phyloP scores from a whole-genome alignment of 2,329 filamentous ascomycete genomes.

The Epicoccum nigrum region DNA sequence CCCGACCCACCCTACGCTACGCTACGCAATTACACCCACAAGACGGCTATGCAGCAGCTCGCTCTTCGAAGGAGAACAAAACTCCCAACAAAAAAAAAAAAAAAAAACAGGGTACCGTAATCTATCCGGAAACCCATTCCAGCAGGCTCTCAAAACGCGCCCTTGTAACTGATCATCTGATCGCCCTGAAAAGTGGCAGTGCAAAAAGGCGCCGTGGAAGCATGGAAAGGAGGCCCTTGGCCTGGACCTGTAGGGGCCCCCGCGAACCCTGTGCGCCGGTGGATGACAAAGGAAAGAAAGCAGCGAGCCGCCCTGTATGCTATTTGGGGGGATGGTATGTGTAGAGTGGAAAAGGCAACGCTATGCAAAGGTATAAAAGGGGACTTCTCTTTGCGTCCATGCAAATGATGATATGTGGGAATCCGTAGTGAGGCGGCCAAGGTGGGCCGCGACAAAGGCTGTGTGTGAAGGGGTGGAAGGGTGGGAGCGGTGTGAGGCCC shows the following conservation, averaged over 20 bases:
- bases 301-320: slow-evolving; percentile 31
- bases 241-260: too few species aligned
- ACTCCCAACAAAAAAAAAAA: background rate
- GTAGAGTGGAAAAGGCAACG: slow-evolving; percentile 30
- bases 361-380: slow-evolving; percentile 47
- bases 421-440: background rate
- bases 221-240: slow-evolving; percentile 7
- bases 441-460: background rate
- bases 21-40: too few species aligned
- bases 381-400: slow-evolving; percentile 25
- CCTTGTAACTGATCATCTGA: too few species aligned
- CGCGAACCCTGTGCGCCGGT: slow-evolving; percentile 19
- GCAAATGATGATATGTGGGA: slow-evolving; percentile 15
- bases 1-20: too few species aligned
- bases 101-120: too few species aligned
- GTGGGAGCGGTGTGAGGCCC: too few species aligned
- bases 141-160: too few species aligned
- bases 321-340: slow-evolving; percentile 23
- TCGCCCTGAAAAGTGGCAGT: too few species aligned
- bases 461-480: background rate
- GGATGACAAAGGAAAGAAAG: slow-evolving; percentile 20
- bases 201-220: slow-evolving; percentile 25
- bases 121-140: too few species aligned
- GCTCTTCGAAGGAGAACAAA: too few species aligned
- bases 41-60: too few species aligned